Evolutionary conservation across 179 eudicot genomes (phyloP), one percentile per base, ranked within the genome.

Genomic region (Camellia oleifera): DNA sequence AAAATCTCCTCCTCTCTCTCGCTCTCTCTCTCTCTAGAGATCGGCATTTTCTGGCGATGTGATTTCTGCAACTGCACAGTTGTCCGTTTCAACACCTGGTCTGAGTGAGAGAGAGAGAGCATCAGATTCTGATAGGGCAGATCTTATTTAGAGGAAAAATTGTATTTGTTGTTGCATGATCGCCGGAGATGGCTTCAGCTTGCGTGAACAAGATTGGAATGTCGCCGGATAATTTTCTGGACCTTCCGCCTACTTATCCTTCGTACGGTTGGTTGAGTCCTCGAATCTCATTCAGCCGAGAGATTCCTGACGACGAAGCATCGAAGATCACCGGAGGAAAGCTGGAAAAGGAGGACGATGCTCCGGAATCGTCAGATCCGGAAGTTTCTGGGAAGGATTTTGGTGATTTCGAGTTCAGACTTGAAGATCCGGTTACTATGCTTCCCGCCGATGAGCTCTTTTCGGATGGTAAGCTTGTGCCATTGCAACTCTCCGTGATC

Each of bases 371-470:
- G 10, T 71, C 88, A 82, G 92, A 91, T 88, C 92, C 78, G 13
- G 87, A 82, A 13, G 69, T 67, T 26, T 52, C 79, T 20, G 58
- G 61, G 0, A 79, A 72, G 4, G 91, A 86, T 17, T 8, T 72
- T 7, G 89, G 80, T 0, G 97, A 92, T 74, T 95, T 95, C 70
- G 98, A 95, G 95, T 95, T 95, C 78, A 83, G 86, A 0, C 91
- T 92, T 15, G 87, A 87, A 9, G 91, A 89, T 86, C 89, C 92
- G 26, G 91, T 88, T 53, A 85, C 69, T 0, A 88, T 95, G 90
- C 91, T 95, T 1, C 92, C 98, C 3, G 99, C 99, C 15, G 99
- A 94, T 74, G 90, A 93, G 83, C 93, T 95, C 3, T 92, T 95
- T 85, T 87, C 90, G 72, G 92, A 91, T 83, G 95, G 98, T 0